Base-by-base conservation (phyloP, 2,329 filamentous ascomycete species). In the Fusarium domesticum region DNA sequence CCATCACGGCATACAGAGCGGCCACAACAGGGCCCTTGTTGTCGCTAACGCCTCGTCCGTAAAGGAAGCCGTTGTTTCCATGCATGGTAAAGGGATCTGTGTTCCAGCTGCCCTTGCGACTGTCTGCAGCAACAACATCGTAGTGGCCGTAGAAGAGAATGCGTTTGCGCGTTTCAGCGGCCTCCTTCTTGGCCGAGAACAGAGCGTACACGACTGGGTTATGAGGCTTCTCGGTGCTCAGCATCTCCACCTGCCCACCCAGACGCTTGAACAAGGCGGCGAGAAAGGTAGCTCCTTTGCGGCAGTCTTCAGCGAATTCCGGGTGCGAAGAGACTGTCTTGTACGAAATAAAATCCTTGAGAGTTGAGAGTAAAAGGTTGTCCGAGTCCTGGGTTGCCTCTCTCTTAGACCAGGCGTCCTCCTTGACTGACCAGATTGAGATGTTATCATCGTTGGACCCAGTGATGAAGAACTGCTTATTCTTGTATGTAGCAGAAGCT, bases 131-230 rank as follows among this genome's bases (percentile, higher is more conserved):
- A 4, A 98, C 93, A 3, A 98, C 91, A 62, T 98, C 93, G 71
- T 98, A 98, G 64, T 98, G 93, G 0, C 95, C 93, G 61, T 98
- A 98, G 64, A 98, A 98, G 0, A 98, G 72, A 7, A 97, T 88
- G 20, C 89, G 90, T 69, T 93, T 96, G 15, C 88, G 80, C 18
- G 80, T 74, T 18, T 79, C 76, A 0, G 80, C 71, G 1, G 82
- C 79, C 10, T 81, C 76, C 48, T 77, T 81, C 66, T 84, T 93
- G 4, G 86, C 90, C 35, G 81, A 80, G 64, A 98, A 98, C 47
- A 85, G 87, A 32, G 93, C 93, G 55, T 87, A 85, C 0, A 98
- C 90, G n/a, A 98, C 85, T 0, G 93, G 93, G 61, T 97, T 97
- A 57, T 88, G 85, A 20, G 78, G 75, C 56, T 87, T 82, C 25